Percentiles rank a stretch among this genome's conserved stretches.
These are phyloP conservation scores for Xylona heveae DNA, from an alignment of 495 filamentous ascomycete genomes.

Conservation along the genomic window DNA sequence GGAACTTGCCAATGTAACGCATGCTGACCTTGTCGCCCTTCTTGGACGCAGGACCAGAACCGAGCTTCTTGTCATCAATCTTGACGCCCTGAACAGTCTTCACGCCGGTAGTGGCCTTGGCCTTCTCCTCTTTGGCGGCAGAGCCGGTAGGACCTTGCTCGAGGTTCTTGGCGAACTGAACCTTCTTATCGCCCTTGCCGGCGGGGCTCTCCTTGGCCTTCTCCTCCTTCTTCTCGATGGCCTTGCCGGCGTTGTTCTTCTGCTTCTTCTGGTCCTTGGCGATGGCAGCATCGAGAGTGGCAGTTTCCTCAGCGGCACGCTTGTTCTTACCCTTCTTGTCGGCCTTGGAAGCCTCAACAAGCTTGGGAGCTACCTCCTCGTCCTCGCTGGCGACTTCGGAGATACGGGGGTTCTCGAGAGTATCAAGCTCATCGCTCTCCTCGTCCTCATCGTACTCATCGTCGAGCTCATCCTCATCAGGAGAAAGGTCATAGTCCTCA, in stretches of 20 bases:
- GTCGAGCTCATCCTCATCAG: slow-evolving; percentile 52
- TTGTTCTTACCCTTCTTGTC: slow-evolving; percentile 64
- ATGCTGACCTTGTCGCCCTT: slow-evolving; percentile 69
- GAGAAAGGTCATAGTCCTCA: slow-evolving; percentile 60
- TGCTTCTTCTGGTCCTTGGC: slow-evolving; percentile 93
- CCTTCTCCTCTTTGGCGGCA: slow-evolving; percentile 26
- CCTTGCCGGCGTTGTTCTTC: slow-evolving; percentile 90
- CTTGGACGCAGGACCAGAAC: slow-evolving; percentile 63
- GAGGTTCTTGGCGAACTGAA: slow-evolving; percentile 95
- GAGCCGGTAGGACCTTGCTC: slow-evolving; percentile 68
- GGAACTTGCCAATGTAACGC: slow-evolving; percentile 91
- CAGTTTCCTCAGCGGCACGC: slow-evolving; percentile 51
- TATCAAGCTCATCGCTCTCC: slow-evolving; percentile 68
- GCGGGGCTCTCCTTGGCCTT: slow-evolving; percentile 21
- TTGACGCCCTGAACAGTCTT: slow-evolving; percentile 73
- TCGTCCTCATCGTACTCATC: slow-evolving; percentile 42
- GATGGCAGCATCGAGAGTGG: slow-evolving; percentile 51
- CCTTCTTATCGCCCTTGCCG: slow-evolving; percentile 70
- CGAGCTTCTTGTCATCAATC: slow-evolving; percentile 85
- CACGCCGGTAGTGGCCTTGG: slow-evolving; percentile 35
- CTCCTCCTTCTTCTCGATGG: slow-evolving; percentile 29
- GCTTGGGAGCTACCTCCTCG: slow-evolving; percentile 55
- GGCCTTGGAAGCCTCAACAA: slow-evolving; percentile 33
- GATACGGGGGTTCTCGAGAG: slow-evolving; percentile 58
- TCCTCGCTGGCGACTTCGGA: slow-evolving; percentile 73